Evolutionary conservation across 2,329 filamentous ascomycete species (phyloP), one percentile per base, ranked within the genome.

Genomic region (Madurella mycetomatis): DNA sequence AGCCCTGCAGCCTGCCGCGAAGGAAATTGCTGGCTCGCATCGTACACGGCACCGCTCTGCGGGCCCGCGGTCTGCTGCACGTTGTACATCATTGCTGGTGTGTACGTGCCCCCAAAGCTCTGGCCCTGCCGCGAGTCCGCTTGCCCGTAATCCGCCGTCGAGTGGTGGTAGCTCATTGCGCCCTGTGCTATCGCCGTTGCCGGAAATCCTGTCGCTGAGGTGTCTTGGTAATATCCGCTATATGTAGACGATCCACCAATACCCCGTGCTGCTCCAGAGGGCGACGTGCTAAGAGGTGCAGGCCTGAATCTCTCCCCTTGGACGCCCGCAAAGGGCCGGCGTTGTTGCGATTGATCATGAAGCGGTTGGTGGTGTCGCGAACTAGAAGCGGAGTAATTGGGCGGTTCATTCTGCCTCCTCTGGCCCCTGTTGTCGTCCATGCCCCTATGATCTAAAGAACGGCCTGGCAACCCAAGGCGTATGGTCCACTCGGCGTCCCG

Each of bases 351-450:
- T 50, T 76, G 70, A 58, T 80, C 73, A 62, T 79, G 75, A 61
- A 76, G 65, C 56, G 76, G 67, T 41, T 67, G 66, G 42, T 68
- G 62, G 62, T 80, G 83, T 71, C 79, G 76, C 49, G 76, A 69
- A 69, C 76, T 77, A 71, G 78, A 78, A 67, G 75, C 72, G 67
- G 82, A 77, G 73, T 86, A 85, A 72, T 80, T 76, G 69, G 83
- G 79, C 73, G 81, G 78, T 73, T 88, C 87, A 81, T 87, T 83
- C 76, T 87, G 86, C 81, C 87, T 86, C 77, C 84, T 80, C 68
- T 83, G 79, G 69, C 81, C 83, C 73, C 82, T 82, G 76, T 85
- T 83, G 74, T 87, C 84, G 78, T 92, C 89, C 89, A 94, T 94
- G 69, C 83, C 84, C 73, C 73, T 70, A 18, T 17, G 31, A 76